Conservation (phyloP, 2,329 filamentous ascomycete species). For the Orbilia javanica region DNA sequence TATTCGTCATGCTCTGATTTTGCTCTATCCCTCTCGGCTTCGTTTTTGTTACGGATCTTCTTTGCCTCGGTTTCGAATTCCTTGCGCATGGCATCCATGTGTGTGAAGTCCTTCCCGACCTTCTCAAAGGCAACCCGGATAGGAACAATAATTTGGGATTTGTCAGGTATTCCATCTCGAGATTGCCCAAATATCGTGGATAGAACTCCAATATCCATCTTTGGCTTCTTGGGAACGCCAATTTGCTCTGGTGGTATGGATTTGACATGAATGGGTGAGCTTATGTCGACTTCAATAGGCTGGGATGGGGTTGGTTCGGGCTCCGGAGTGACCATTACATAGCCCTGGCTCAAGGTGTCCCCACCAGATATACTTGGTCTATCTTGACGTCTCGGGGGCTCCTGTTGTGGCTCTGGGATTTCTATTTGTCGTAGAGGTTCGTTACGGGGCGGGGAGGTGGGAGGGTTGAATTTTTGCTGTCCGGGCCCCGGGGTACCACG, state of each 20-base stretch:
- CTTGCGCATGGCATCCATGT: constrained; percentile 60
- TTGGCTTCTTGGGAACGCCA: constrained; percentile 24
- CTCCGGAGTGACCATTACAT: constrained; percentile 52
- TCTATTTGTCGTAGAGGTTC: constrained; percentile 46
- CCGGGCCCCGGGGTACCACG: constrained; percentile 21
- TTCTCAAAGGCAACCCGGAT: constrained; percentile 44
- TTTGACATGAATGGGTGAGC: constrained; percentile 41
- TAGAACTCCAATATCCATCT: constrained; percentile 39
- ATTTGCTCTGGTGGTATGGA: constrained; percentile 37
- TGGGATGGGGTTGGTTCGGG: constrained; percentile 20
- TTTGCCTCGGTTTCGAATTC: constrained; percentile 60
- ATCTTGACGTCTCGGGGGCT: constrained; percentile 22
- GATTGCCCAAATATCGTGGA: constrained; percentile 47
- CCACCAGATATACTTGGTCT: constrained; percentile 22
- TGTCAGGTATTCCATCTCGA: constrained; percentile 42
- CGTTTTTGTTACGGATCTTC: constrained; percentile 60
- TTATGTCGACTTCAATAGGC: constrained; percentile 33
- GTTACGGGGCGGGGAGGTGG: constrained; percentile 38
- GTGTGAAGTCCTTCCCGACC: constrained; percentile 61
- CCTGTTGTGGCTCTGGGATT: constrained; percentile 37
- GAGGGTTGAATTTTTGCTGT: constrained; percentile 9
- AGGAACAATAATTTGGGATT: constrained; percentile 30
- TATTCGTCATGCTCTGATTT: constrained; percentile 62
- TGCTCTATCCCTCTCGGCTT: constrained; percentile 59
- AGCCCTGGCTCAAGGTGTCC: constrained; percentile 44